Evolutionary conservation across 768 basidiomycete species (phyloP).

Genomic region (Boletus tomentosulus): DNA sequence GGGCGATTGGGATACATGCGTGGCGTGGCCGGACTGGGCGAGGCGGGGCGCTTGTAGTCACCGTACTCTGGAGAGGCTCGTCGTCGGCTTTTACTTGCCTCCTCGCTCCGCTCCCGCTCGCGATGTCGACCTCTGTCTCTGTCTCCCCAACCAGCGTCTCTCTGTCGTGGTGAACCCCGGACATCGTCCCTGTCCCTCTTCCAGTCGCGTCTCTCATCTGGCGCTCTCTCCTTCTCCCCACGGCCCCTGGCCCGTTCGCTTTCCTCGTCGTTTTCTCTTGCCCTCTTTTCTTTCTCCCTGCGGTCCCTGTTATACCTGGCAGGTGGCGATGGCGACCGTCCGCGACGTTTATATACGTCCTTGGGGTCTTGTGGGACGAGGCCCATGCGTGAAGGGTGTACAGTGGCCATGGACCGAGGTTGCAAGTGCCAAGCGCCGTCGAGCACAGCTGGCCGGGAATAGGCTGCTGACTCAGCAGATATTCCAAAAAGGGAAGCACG

Average conservation of each 20-base stretch:
- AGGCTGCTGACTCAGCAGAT: slow-evolving; percentile 17
- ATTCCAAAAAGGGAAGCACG: background rate
- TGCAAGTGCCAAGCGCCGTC: background rate
- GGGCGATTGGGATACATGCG: slow-evolving; percentile 54
- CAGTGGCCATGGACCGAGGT: slow-evolving; percentile 51
- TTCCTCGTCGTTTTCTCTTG: slow-evolving; percentile 20
- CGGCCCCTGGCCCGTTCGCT: background rate
- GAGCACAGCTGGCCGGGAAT: background rate
- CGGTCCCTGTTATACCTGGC: slow-evolving; percentile 28
- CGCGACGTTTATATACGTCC: slow-evolving; percentile 21
- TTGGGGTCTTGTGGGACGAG: slow-evolving; percentile 50
- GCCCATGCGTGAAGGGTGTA: slow-evolving; percentile 70
- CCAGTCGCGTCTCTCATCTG: slow-evolving; percentile 3
- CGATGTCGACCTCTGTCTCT: slow-evolving; percentile 17
- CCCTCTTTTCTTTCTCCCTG: slow-evolving; percentile 27
- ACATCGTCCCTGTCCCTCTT: slow-evolving; percentile 1
- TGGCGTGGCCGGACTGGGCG: slow-evolving; percentile 37
- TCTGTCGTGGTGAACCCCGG: slow-evolving; percentile 5
- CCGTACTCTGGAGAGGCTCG: slow-evolving; percentile 58
- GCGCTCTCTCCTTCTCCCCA: background rate
- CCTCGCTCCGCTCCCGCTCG: slow-evolving; percentile 17
- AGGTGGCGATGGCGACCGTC: slow-evolving; percentile 45
- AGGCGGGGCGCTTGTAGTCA: slow-evolving; percentile 48
- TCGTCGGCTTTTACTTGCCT: slow-evolving; percentile 19
- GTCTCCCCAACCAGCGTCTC: slow-evolving; percentile 14